phyloP scores from a whole-genome alignment of 768 basidiomycete species.

The Auriculariales sp. region DNA sequence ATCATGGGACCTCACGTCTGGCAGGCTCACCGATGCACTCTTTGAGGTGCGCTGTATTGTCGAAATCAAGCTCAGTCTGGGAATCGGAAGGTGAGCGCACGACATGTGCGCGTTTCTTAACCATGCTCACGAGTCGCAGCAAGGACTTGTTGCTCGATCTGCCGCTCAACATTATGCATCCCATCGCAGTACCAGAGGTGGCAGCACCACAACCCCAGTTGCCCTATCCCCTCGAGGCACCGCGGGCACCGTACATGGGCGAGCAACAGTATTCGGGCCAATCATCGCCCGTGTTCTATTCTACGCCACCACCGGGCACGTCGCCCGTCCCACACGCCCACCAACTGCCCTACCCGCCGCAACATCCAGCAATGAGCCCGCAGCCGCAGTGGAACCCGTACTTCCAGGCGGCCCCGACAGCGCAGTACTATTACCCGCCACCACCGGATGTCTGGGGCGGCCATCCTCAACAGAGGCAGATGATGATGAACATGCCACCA shows the following conservation, averaged over 20 bases:
- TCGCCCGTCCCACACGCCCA: background rate
- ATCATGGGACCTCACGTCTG: slow-evolving; percentile 10
- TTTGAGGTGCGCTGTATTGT: slow-evolving; percentile 58
- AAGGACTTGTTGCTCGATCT: slow-evolving; percentile 56
- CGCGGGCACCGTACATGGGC: background rate
- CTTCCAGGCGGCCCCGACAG: slow-evolving; percentile 11
- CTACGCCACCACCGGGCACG: background rate
- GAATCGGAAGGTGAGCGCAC: slow-evolving; percentile 45
- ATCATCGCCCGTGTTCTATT: slow-evolving; percentile 1
- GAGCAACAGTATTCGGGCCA: background rate
- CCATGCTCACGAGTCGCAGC: slow-evolving; percentile 21
- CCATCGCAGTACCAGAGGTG: slow-evolving; percentile 34
- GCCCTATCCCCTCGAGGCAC: slow-evolving; percentile 2
- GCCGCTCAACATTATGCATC: slow-evolving; percentile 43
- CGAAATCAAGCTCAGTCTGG: slow-evolving; percentile 53
- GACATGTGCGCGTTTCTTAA: slow-evolving; percentile 3
- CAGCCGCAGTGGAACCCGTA: background rate
- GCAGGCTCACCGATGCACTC: slow-evolving; percentile 29
- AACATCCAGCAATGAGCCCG: background rate
- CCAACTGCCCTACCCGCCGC: slow-evolving; percentile 4
- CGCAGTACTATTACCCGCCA: slow-evolving; percentile 20
- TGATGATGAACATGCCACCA: too few species aligned
- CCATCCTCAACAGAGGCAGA: too few species aligned
- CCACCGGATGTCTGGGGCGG: slow-evolving; percentile 5
- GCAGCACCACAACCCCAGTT: slow-evolving; percentile 8